Evolutionary conservation across 352 stramenopile genomes (phyloP), one percentile per base, ranked within the genome.

Genomic region (Thalassiosira hispida): DNA sequence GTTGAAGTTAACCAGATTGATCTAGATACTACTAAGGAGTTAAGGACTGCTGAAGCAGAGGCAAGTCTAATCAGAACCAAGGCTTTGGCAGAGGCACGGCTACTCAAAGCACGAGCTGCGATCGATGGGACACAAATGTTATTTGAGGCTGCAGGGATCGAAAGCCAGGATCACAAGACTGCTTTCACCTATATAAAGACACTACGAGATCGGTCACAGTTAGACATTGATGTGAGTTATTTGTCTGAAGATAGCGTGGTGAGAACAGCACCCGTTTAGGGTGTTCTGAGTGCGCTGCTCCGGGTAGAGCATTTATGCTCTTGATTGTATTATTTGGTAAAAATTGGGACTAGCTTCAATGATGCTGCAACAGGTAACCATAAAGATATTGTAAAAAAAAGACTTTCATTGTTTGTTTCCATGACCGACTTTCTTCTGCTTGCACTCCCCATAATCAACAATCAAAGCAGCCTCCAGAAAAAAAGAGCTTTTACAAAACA

Each of bases 1-100:
- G 83, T 90, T 8, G 67, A 86, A 59, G 83, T 87, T 0, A 90
- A 90, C 64, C 59, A 56, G 12, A 87, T 90, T 52, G 49, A 85
- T 44, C 27, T 90, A 23, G 69, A 87, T 62, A 73, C 35, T 0
- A 47, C 66, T 1, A 83, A 84, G 38, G 56, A 69, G 8, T 51
- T 90, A 4, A 55, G 73, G 53, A 86, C 71, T 25, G 83, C 79
- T 14, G n/a, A 51, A 18, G 83, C 83, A 7, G 22, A 87, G 61
- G 83, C 83, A 8, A 84, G 38, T 63, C 40, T 87, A 4, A 62
- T 87, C 42, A 53, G 56, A 29, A 55, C 61, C 14, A 81, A 75
- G 53, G 83, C 83, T 11, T 47, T 29, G 14, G 46, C 79, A 6
- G 64, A 85, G 38, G 62, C 79, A 22, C 18, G 66, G 33, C 44